These are phyloP conservation scores for Harringtonia lauricola DNA, from an alignment of 2,329 filamentous ascomycete species.

Conservation along the genomic window DNA sequence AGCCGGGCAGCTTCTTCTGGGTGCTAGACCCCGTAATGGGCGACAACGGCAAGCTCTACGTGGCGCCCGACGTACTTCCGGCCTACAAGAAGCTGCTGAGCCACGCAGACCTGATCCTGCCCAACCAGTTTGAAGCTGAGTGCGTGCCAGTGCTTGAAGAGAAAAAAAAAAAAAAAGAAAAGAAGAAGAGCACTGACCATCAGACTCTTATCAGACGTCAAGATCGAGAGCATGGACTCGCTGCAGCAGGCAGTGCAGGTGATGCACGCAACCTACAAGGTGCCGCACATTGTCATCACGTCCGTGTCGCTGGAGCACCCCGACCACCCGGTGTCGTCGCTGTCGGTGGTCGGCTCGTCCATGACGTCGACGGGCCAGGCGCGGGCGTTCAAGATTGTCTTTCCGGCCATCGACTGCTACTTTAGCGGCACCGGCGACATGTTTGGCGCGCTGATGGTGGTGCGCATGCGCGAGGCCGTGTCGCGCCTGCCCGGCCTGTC, in stretches of 20 bases:
- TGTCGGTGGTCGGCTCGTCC: slow-evolving; percentile 70
- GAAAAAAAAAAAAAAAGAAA: too few relatives aligned
- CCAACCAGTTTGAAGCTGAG: slow-evolving; percentile 97
- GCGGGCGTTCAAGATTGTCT: slow-evolving; percentile 79
- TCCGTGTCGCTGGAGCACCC: slow-evolving; percentile 61
- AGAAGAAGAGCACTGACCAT: too few relatives aligned
- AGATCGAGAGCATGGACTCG: slow-evolving; percentile 64
- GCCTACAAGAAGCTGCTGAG: slow-evolving; percentile 73
- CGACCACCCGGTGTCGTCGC: slow-evolving; percentile 35
- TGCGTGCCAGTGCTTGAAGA: too few relatives aligned
- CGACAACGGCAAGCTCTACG: slow-evolving; percentile 85
- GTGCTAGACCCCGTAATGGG: slow-evolving; percentile 98
- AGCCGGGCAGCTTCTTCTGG: slow-evolving; percentile 85
- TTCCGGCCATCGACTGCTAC: slow-evolving; percentile 82
- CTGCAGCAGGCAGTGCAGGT: slow-evolving; percentile 64
- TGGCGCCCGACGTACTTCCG: slow-evolving; percentile 81
- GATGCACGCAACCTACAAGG: slow-evolving; percentile 62
- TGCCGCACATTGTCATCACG: slow-evolving; percentile 89
- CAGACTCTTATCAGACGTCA: slow-evolving; percentile 74
- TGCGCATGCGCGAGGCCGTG: slow-evolving; percentile 77
- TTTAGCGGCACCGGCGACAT: slow-evolving; percentile 97
- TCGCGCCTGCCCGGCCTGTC: slow-evolving; percentile 27
- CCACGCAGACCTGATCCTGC: slow-evolving; percentile 82
- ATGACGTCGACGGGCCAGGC: slow-evolving; percentile 51
- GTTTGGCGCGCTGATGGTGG: slow-evolving; percentile 88